These are phyloP conservation scores for Bipolaris zeicola DNA, from an alignment of 2,329 filamentous ascomycete genomes.

Conservation along the genomic window DNA sequence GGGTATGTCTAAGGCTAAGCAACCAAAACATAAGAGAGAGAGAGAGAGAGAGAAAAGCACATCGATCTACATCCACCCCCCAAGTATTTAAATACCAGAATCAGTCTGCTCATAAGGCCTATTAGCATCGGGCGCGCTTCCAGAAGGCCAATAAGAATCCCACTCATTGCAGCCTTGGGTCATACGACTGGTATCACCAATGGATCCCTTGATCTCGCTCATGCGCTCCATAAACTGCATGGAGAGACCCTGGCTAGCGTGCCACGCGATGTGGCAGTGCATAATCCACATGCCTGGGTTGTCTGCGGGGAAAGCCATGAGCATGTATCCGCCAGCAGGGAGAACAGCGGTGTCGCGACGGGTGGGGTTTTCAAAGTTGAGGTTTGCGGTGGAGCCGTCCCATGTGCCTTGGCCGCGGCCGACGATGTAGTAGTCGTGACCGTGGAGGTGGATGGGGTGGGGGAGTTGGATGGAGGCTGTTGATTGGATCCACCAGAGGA, in stretches of 20 bases:
- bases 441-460: conserved; percentile 51
- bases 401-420: conserved; percentile 45
- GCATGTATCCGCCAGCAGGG: conserved; percentile 50
- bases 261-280: conserved; percentile 47
- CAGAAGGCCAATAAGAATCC: conserved; percentile 41
- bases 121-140: conserved; percentile 12
- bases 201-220: conserved; percentile 26
- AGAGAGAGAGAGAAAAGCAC: no score
- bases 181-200: conserved; percentile 30
- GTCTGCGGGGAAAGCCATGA: conserved; percentile 59
- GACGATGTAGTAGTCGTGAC: conserved; percentile 53
- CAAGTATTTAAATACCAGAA: conserved; percentile 31
- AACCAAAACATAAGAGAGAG: no score
- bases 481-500: conserved; percentile 56
- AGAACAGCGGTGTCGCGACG: conserved; percentile 49
- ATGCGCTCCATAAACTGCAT: conserved; percentile 59
- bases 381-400: conserved; percentile 36
- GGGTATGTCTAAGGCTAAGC: neutral
- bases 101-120: conserved; percentile 43
- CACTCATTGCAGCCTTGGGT: conserved; percentile 40
- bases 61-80: no score
- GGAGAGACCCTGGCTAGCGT: conserved; percentile 51
- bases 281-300: conserved; percentile 57
- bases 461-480: conserved; percentile 44
- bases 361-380: conserved; percentile 48